Evolutionary conservation across 495 filamentous ascomycete species (phyloP).

Genomic region (Patellaria atrata): DNA sequence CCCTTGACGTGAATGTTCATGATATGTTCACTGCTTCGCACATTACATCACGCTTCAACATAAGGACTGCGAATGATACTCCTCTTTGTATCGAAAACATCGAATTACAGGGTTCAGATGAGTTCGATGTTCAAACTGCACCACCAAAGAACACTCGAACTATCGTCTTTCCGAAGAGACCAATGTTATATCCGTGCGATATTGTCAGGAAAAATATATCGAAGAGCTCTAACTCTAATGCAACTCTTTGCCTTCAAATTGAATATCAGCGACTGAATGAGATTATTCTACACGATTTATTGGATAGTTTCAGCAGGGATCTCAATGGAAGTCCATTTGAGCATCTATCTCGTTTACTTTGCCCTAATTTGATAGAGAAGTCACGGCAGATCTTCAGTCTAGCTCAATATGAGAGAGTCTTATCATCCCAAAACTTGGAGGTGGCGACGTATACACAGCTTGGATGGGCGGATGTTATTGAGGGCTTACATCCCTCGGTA

Average conservation of each 20-base stretch:
- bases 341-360: slow-evolving; percentile 34
- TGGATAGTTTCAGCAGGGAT: no score
- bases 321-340: slow-evolving; percentile 31
- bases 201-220: slow-evolving; percentile 32
- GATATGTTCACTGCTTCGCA: slow-evolving; percentile 78
- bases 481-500: slow-evolving; percentile 15
- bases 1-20: slow-evolving; percentile 89
- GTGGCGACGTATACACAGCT: slow-evolving; percentile 22
- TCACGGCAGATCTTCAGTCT: slow-evolving; percentile 12
- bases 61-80: slow-evolving; percentile 58
- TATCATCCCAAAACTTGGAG: slow-evolving; percentile 14
- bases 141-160: slow-evolving; percentile 35
- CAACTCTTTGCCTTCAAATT: slow-evolving; percentile 50
- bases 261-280: slow-evolving; percentile 70
- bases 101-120: slow-evolving; percentile 51
- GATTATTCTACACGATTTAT: slow-evolving; percentile 33
- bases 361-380: slow-evolving; percentile 25
- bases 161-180: slow-evolving; percentile 65
- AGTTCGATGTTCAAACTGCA: slow-evolving; percentile 50
- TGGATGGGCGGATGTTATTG: slow-evolving; percentile 22
- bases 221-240: slow-evolving; percentile 31
- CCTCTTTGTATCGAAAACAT: slow-evolving; percentile 63
- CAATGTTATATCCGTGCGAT: slow-evolving; percentile 70
- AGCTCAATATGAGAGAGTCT: slow-evolving; percentile 19
- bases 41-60: slow-evolving; percentile 78